Percentiles rank a stretch among this genome's conserved stretches.
Evolutionary conservation across 768 basidiomycete species (phyloP).

Genomic region (Lactarius indigo): DNA sequence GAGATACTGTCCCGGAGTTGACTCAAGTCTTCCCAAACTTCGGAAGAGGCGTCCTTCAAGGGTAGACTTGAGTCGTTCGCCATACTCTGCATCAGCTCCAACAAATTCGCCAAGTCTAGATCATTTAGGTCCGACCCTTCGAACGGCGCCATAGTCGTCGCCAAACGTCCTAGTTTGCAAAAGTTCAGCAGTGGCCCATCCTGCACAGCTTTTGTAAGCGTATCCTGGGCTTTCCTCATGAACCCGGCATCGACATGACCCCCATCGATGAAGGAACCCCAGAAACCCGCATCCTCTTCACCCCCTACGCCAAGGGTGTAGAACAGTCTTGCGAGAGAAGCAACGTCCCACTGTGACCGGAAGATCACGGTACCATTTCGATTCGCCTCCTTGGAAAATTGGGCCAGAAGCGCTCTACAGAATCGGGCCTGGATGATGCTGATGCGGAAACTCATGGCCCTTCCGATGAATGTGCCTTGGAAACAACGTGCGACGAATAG

Average conservation of each 20-base stretch:
- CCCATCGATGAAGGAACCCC: not conserved
- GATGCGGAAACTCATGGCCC: not conserved
- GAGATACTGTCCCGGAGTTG: not conserved
- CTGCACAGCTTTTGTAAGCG: not conserved
- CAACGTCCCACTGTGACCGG: not conserved
- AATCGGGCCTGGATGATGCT: not conserved
- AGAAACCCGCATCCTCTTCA: not conserved
- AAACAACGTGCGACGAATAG: not conserved
- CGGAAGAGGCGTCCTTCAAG: not conserved
- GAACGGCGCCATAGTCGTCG: not conserved
- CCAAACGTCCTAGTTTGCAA: not conserved
- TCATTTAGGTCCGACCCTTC: not conserved
- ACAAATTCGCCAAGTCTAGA: not conserved
- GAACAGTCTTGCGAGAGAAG: not conserved
- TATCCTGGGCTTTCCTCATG: not conserved
- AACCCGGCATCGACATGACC: not conserved
- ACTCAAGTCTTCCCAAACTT: not conserved
- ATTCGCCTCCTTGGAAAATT: not conserved
- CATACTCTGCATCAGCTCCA: not conserved
- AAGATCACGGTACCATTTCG: not conserved
- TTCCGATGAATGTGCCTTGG: not conserved
- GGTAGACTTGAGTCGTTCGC: not conserved
- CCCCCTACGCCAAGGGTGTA: not conserved
- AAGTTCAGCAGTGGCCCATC: slow-evolving; percentile 9
- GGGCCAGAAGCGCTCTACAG: not conserved